Percentiles rank a stretch among this genome's conserved stretches.
phyloP scores from a whole-genome alignment of 768 basidiomycete species.

The Boletus rubescentipes region DNA sequence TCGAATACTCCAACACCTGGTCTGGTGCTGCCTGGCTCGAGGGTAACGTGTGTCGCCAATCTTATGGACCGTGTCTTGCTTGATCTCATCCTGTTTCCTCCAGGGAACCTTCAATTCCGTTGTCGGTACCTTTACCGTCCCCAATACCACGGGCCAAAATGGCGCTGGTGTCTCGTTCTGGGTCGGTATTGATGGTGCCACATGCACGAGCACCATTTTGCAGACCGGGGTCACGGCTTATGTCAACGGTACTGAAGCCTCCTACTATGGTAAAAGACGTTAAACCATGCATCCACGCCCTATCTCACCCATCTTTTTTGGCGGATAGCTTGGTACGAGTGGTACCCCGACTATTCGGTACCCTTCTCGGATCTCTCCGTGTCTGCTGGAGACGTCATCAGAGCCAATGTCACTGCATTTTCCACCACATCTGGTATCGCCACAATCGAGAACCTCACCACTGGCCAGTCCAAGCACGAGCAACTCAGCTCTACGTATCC shows the following conservation, averaged over 20 bases:
- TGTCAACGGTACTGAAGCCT: too few species aligned
- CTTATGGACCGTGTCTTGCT: not conserved
- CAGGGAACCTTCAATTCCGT: too few species aligned
- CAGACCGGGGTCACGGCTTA: not conserved
- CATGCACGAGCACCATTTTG: not conserved
- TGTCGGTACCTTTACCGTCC: too few species aligned
- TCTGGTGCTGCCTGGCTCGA: not conserved
- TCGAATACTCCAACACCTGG: not conserved
- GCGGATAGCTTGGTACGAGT: not conserved
- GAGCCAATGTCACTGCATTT: not conserved
- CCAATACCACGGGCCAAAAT: too few species aligned
- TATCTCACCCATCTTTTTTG: not conserved
- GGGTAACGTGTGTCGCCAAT: not conserved
- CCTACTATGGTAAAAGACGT: not conserved
- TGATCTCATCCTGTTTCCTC: too few species aligned
- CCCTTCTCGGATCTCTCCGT: not conserved
- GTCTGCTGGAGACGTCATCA: not conserved
- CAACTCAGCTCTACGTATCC: not conserved
- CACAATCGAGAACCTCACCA: constrained; percentile 8
- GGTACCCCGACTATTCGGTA: not conserved
- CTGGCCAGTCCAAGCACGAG: not conserved
- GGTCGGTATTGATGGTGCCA: constrained; percentile 12
- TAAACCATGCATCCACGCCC: too few species aligned
- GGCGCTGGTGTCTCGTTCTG: not conserved
- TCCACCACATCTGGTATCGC: not conserved